These are phyloP conservation scores for Microcyclosporella mali DNA, from an alignment of 2,329 filamentous ascomycete genomes.

Conservation along the genomic window DNA sequence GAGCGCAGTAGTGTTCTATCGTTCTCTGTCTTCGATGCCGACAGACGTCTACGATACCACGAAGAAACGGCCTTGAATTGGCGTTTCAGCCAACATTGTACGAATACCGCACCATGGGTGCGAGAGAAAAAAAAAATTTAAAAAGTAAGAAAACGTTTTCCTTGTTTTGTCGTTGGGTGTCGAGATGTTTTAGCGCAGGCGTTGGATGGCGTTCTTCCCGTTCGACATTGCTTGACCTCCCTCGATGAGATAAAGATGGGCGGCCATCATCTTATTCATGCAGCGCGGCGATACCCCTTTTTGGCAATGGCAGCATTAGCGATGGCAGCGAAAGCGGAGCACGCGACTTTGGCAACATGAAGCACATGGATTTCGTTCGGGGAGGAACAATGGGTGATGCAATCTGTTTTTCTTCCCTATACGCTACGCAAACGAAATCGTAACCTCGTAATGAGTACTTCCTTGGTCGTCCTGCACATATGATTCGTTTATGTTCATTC, in stretches of 20 bases:
- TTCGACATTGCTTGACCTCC: not conserved
- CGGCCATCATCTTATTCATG: not conserved
- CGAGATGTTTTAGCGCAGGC: not conserved
- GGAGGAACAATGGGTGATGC: too few species aligned
- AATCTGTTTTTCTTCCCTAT: too few species aligned
- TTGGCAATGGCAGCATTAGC: not conserved
- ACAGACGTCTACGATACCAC: slow-evolving; percentile 1
- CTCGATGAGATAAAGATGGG: not conserved
- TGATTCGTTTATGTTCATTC: too few species aligned
- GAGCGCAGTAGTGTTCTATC: slow-evolving; percentile 1
- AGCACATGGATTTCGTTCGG: too few species aligned
- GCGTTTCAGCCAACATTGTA: too few species aligned
- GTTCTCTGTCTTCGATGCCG: slow-evolving; percentile 1
- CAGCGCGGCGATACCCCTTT: slow-evolving; percentile 4
- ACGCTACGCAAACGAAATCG: too few species aligned
- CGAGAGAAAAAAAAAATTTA: not conserved
- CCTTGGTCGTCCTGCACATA: too few species aligned
- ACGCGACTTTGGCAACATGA: not conserved
- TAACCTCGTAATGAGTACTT: too few species aligned
- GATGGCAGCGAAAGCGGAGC: not conserved
- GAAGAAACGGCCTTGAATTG: slow-evolving; percentile 1
- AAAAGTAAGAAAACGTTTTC: slow-evolving; percentile 1
- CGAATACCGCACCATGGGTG: too few species aligned
- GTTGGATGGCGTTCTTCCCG: slow-evolving; percentile 1
- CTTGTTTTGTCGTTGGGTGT: not conserved